These are phyloP conservation scores for Cyclocybe cylindracea DNA, from an alignment of 768 basidiomycete genomes.

Conservation along the genomic window DNA sequence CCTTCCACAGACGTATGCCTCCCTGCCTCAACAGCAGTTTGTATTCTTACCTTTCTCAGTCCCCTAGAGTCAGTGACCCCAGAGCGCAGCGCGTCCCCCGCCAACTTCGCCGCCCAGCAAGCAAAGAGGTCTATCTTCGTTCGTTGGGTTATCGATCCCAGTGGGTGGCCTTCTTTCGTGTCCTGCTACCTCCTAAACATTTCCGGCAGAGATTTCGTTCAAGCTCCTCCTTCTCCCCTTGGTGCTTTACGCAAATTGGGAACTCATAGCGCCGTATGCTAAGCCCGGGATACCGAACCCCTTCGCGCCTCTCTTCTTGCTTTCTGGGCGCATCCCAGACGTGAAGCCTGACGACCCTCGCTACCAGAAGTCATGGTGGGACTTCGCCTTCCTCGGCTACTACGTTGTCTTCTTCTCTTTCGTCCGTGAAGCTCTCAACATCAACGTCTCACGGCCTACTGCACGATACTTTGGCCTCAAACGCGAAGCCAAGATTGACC, in stretches of 20 bases:
- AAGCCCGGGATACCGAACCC: slow-evolving; percentile 63
- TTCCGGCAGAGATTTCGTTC: slow-evolving; percentile 55
- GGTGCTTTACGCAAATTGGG: slow-evolving; percentile 67
- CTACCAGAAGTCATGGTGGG: slow-evolving; percentile 73
- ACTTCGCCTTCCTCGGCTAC: slow-evolving; percentile 79
- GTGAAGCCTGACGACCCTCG: slow-evolving; percentile 55
- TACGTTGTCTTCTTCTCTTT: slow-evolving; percentile 90
- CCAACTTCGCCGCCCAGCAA: slow-evolving; percentile 8
- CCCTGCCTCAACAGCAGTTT: slow-evolving; percentile 5
- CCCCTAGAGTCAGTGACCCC: slow-evolving; percentile 36
- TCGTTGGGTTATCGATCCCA: slow-evolving; percentile 77
- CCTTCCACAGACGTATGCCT: slow-evolving; percentile 60
- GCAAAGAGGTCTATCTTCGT: slow-evolving; percentile 37
- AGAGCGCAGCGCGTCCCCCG: slow-evolving; percentile 35
- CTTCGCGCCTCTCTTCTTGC: slow-evolving; percentile 67
- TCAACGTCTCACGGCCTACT: slow-evolving; percentile 65
- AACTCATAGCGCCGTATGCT: slow-evolving; percentile 46
- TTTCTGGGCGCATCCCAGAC: slow-evolving; percentile 62
- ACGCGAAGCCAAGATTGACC: slow-evolving; percentile 63
- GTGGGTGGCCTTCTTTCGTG: slow-evolving; percentile 38
- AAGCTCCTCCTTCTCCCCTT: slow-evolving; percentile 64
- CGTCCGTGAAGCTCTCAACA: slow-evolving; percentile 71
- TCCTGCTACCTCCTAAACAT: neutral
- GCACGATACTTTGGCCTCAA: slow-evolving; percentile 73
- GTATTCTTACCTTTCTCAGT: slow-evolving; percentile 21